Evolutionary conservation across 805 yeast genomes (phyloP), one percentile per base, ranked within the genome.

Genomic region (Scheffersomyces lignosus): DNA sequence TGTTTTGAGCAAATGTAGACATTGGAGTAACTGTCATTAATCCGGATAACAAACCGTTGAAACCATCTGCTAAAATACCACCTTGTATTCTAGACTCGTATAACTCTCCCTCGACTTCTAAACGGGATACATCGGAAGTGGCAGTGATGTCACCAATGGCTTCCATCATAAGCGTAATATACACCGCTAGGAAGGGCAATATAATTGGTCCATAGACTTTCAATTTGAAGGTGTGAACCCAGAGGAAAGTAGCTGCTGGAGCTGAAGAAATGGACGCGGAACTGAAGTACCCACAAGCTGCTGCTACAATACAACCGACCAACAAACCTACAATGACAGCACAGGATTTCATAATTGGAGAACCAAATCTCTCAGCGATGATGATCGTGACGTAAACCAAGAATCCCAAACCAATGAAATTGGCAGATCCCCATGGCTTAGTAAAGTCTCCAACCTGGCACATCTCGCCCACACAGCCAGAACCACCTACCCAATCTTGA

Each of bases 101-200:
- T 14, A 73, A 51, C 30, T 77, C 80, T 45, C 96, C 96, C 55
- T 84, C 90, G 40, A 87, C 89, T 43, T 83, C 88, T 44, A 83
- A 67, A 49, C 95, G 72, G 6, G 96, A 86, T 15, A 90, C 96
- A 61, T 89, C 97, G 40, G 87, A 83, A 29, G 96, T 87, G 24
- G 96, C 96, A 22, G 96, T 87, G 56, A 89, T 83, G 62, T 89
- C 96, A 60, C 96, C 96, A 55, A 89, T 87, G 37, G 95, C 85
- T 68, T 90, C 96, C 88, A 88, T 87, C 78, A 87, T 83, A 49
- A 86, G 64, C 18, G 83, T 87, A 22, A 89, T 71, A 58, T 80
- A 89, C 31, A 88, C 83, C 1, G 96, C 95, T 39, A 89, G 64
- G 67, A 87, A 76, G 4, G 96, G 96, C 36, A 89, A 65, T 4